A percentile compares a stretch with the other conserved stretches of the same genome.
Evolutionary conservation across 2,329 filamentous ascomycete genomes (phyloP).

Genomic region (Clonostachys rhizophaga): DNA sequence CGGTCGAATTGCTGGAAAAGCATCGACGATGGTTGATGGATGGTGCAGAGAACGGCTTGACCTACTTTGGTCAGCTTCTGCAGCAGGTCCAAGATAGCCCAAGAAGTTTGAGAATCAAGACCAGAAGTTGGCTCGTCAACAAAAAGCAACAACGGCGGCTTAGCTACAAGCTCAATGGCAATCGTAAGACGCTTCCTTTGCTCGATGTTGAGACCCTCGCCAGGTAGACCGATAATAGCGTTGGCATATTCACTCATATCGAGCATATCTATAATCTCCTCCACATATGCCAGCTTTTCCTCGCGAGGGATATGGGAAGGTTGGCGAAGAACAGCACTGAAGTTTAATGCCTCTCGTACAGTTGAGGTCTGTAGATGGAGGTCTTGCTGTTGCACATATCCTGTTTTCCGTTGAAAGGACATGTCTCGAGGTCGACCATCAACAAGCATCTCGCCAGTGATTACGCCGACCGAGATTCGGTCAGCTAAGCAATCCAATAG

Average conservation of each 20-base stretch:
- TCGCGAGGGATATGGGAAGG: constrained; percentile 63
- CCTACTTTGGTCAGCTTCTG: constrained; percentile 86
- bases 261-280: constrained; percentile 84
- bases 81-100: constrained; percentile 82
- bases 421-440: constrained; percentile 31
- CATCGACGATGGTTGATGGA: constrained; percentile 92
- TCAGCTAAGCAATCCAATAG: constrained; percentile 7
- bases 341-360: constrained; percentile 75
- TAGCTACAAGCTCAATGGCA: constrained; percentile 91
- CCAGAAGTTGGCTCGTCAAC: constrained; percentile 93
- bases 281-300: constrained; percentile 84
- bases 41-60: constrained; percentile 93
- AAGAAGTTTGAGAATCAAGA: constrained; percentile 82
- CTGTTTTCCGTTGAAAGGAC: constrained; percentile 7
- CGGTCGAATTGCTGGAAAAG: constrained; percentile 88
- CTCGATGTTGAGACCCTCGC: constrained; percentile 75
- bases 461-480: constrained; percentile 4
- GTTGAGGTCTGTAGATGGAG: constrained; percentile 5
- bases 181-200: constrained; percentile 80
- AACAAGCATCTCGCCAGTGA: constrained; percentile 32
- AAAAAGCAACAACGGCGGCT: constrained; percentile 84
- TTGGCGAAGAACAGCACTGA: constrained; percentile 81
- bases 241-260: constrained; percentile 90
- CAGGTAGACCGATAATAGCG: constrained; percentile 86
- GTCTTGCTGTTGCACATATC: constrained; percentile 7